Evolutionary conservation across 352 stramenopile species (phyloP), one percentile per base, ranked within the genome.

Genomic region (Pythium aquatile): DNA sequence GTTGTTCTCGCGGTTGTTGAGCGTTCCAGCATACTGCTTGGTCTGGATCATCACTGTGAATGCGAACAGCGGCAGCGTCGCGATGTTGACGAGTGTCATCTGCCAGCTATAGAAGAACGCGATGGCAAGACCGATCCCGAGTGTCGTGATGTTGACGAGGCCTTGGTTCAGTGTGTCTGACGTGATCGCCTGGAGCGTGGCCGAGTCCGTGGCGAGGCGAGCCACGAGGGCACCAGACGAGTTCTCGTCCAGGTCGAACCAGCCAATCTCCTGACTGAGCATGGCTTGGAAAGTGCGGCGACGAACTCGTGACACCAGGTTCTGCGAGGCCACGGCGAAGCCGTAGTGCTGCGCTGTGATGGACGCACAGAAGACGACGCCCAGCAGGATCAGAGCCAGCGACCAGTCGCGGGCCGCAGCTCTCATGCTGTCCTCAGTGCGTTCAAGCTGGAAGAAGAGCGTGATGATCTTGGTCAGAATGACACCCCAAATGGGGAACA

Each of bases 211-310:
- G 0, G 87, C 72, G 9, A 97, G 76, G 0, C 83, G 74, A 29
- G 77, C 70, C 0, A 84, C 76, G 9, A 97, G 70, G 0, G 83
- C 83, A 0, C 86, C 85, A 0, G 83, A 77, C 5, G 74, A 73
- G 66, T 94, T 90, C 9, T 77, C 65, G n/a, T 84, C 66, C 30
- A 65, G 33, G 46, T 95, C 86, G 46, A 92, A 94, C 78, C 84
- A 96, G 2, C 71, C 82, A 26, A 93, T 70, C 39, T 96, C 84
- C 58, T 93, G 85, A 2, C 63, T 61, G 33, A 96, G 66, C 70
- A 95, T 93, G 4, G 75, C 65, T 13, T 61, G 20, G 58, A 88
- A 93, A 24, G 76, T 74, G 5, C 54, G 39, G 0, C 56, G 52
- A 16, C 84, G 79, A 0, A 94, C 64, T 0, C 81, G 77, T 46